Conservation (phyloP, 2,329 filamentous ascomycete genomes). For the Lachnellula suecica region DNA sequence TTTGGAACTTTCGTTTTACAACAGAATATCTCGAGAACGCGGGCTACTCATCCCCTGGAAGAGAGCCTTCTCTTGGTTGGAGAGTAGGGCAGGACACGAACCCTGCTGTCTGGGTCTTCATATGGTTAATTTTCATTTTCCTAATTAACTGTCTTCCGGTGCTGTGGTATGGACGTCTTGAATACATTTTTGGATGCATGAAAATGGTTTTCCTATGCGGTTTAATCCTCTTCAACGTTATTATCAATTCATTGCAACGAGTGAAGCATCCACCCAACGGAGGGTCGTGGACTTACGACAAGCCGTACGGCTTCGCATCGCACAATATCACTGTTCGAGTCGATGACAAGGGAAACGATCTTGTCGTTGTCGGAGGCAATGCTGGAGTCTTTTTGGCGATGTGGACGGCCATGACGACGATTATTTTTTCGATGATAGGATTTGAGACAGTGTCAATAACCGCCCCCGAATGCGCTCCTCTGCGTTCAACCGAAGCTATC, state of each 20-base stretch:
- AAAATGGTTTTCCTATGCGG: conserved; percentile 60
- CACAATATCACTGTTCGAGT: conserved; percentile 29
- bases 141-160: conserved; percentile 38
- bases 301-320: conserved; percentile 33
- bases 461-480: conserved; percentile 41
- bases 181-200: conserved; percentile 61
- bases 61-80: conserved; percentile 31
- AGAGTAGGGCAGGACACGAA: conserved; percentile 24
- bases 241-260: conserved; percentile 33
- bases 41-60: conserved; percentile 27
- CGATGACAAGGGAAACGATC: conserved; percentile 16
- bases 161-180: conserved; percentile 53
- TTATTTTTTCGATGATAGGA: conserved; percentile 43
- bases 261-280: conserved; percentile 25
- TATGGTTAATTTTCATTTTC: conserved; percentile 34
- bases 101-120: conserved; percentile 39
- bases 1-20: conserved; percentile 40
- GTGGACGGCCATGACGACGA: conserved; percentile 41
- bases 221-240: conserved; percentile 51
- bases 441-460: conserved; percentile 44
- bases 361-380: conserved; percentile 25
- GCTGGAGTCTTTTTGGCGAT: conserved; percentile 35
- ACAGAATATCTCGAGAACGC: conserved; percentile 31
- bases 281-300: conserved; percentile 36
- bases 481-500: conserved; percentile 40